phyloP scores from a whole-genome alignment of 495 filamentous ascomycete species.

The Neurospora sp. region DNA sequence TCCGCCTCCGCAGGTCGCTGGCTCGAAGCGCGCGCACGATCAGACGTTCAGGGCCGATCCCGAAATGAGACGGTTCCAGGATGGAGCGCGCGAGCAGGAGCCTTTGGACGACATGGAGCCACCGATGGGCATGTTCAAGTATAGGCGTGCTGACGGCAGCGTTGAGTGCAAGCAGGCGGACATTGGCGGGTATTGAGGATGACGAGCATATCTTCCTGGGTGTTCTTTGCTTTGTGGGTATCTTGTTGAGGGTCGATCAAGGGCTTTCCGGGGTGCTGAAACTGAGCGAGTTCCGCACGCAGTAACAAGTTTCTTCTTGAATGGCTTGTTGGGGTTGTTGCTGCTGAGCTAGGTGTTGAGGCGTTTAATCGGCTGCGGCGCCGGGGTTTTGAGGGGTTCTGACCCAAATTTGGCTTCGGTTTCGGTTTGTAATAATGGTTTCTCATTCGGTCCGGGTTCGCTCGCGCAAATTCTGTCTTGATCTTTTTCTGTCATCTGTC shows the following conservation, averaged over 20 bases:
- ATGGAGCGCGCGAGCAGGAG: conserved; percentile 18
- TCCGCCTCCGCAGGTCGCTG: conserved; percentile 11
- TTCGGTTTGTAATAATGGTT: not conserved
- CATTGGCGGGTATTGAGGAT: not conserved
- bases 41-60: conserved; percentile 12
- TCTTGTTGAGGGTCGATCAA: not conserved
- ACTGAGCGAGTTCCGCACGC: not conserved
- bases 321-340: not conserved
- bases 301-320: not conserved
- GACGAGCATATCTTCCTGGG: not conserved
- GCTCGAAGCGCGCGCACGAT: conserved; percentile 20
- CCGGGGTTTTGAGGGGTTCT: not conserved
- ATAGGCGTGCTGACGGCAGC: conserved; percentile 15
- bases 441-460: not conserved
- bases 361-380: not conserved
- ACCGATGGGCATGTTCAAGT: not conserved
- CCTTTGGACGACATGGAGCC: conserved; percentile 7
- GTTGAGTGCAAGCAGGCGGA: not conserved
- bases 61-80: conserved; percentile 11
- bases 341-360: not conserved
- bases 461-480: not conserved
- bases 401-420: not conserved
- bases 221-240: not conserved
- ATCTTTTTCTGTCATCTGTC: not conserved
- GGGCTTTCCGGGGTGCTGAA: not conserved